phyloP scores from a whole-genome alignment of 352 stramenopile species.

The Phytopythium litorale region DNA sequence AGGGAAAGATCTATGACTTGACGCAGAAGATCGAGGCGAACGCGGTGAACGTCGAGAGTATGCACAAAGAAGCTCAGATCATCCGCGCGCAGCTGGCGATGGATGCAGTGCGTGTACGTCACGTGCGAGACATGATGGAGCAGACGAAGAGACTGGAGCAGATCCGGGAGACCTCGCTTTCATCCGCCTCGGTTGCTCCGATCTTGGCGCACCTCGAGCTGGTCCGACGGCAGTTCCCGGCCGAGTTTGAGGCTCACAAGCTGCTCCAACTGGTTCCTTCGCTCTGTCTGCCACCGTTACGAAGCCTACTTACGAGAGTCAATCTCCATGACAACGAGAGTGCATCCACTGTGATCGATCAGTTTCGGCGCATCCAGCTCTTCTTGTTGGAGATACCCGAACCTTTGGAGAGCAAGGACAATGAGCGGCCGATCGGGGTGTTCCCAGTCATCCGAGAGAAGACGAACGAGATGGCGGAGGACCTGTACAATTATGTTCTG shows the following conservation, averaged over 20 bases:
- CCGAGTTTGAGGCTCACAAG: conserved; percentile 76
- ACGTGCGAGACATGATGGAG: conserved; percentile 43
- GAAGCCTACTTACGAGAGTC: conserved; percentile 33
- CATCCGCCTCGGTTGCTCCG: conserved; percentile 31
- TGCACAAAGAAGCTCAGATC: conserved; percentile 68
- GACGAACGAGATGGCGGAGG: conserved; percentile 41
- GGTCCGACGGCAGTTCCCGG: conserved; percentile 41
- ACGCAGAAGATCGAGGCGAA: conserved; percentile 66
- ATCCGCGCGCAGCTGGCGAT: conserved; percentile 54
- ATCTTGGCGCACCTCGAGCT: conserved; percentile 37
- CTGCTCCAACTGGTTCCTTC: conserved; percentile 67
- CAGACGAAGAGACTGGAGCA: conserved; percentile 40
- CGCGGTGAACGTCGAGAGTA: conserved; percentile 34
- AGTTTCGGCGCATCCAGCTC: conserved; percentile 51
- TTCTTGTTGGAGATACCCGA: conserved; percentile 52
- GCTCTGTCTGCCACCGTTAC: conserved; percentile 57
- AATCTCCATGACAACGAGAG: conserved; percentile 35
- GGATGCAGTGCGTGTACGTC: conserved; percentile 45
- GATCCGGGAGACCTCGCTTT: conserved; percentile 25
- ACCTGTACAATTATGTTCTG: conserved; percentile 76
- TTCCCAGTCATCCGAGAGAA: conserved; percentile 73
- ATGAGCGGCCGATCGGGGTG: conserved; percentile 18
- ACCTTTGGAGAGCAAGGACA: conserved; percentile 3
- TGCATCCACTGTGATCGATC: conserved; percentile 23
- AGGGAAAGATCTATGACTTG: conserved; percentile 74